Conservation (phyloP, 2,329 filamentous ascomycete species). For the Dothiorella sarmentorum region DNA sequence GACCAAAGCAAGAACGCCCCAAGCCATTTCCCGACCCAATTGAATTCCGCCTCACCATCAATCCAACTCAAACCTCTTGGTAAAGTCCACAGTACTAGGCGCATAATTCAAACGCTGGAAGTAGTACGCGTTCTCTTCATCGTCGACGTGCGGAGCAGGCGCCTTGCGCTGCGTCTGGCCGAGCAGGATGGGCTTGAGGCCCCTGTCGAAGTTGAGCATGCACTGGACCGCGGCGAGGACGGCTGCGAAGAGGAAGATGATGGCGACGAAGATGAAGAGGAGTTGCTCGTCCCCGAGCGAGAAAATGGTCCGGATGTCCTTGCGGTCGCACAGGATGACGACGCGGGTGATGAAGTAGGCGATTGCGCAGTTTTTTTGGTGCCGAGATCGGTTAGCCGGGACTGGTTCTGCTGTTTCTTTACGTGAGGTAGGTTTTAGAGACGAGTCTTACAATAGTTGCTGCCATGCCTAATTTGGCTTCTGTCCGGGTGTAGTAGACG, state of each 20-base stretch:
- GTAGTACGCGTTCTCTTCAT: background rate
- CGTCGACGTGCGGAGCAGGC: background rate
- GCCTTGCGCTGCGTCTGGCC: background rate
- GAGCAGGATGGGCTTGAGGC: conserved; percentile 24
- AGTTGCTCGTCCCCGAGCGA: conserved; percentile 25
- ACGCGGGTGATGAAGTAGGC: conserved; percentile 25
- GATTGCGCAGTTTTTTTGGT: conserved; percentile 21
- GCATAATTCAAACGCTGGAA: background rate
- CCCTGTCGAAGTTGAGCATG: conserved; percentile 25
- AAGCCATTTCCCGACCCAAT: no score
- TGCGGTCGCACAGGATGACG: conserved; percentile 21
- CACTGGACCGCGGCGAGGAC: conserved; percentile 21
- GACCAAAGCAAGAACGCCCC: no score
- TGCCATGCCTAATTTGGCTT: conserved; percentile 20
- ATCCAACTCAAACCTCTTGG: background rate
- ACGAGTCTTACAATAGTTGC: conserved; percentile 22
- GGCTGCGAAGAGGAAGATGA: conserved; percentile 18
- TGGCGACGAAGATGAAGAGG: conserved; percentile 20
- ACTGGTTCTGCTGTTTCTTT: background rate
- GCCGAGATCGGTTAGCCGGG: background rate
- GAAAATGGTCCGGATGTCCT: conserved; percentile 8
- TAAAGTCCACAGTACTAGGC: background rate
- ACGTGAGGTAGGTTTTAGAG: background rate
- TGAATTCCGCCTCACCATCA: background rate
- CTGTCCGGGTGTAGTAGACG: conserved; percentile 22